Evolutionary conservation across 768 basidiomycete species (phyloP).

Genomic region (Phlebiopsis gigantea): DNA sequence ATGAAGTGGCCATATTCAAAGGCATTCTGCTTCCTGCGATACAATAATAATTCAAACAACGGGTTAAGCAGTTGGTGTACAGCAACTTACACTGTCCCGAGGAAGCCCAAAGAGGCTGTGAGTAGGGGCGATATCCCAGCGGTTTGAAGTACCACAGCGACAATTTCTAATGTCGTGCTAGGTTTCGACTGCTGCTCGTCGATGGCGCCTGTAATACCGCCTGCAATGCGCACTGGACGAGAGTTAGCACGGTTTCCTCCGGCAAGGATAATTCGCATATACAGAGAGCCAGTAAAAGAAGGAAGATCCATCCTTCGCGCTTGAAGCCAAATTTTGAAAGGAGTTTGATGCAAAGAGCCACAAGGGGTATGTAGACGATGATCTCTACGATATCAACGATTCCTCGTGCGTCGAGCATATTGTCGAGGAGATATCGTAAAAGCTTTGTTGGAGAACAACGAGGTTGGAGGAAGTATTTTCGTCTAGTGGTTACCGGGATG

Average conservation of each 20-base stretch:
- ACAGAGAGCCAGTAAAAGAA: slow-evolving; percentile 60
- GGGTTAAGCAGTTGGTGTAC: neutral
- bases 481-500: neutral
- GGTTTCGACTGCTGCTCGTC: slow-evolving; percentile 36
- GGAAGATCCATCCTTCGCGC: slow-evolving; percentile 63
- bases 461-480: neutral
- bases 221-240: slow-evolving; percentile 48
- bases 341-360: slow-evolving; percentile 39
- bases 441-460: neutral
- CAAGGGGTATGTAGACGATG: slow-evolving; percentile 54
- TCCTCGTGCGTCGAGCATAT: slow-evolving; percentile 37
- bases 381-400: slow-evolving; percentile 57
- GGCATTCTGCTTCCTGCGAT: slow-evolving; percentile 24
- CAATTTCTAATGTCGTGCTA: slow-evolving; percentile 42
- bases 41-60: neutral
- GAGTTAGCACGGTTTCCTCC: slow-evolving; percentile 4
- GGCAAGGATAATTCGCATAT: neutral
- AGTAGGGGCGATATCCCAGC: slow-evolving; percentile 37
- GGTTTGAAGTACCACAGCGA: slow-evolving; percentile 41
- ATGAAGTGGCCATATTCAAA: slow-evolving; percentile 19
- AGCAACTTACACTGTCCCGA: slow-evolving; percentile 32
- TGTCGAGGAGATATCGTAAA: slow-evolving; percentile 27
- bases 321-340: slow-evolving; percentile 50
- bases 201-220: slow-evolving; percentile 52
- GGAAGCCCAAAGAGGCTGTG: slow-evolving; percentile 31